Conservation (phyloP, 345 rosid genomes). For the Draba incana region DNA sequence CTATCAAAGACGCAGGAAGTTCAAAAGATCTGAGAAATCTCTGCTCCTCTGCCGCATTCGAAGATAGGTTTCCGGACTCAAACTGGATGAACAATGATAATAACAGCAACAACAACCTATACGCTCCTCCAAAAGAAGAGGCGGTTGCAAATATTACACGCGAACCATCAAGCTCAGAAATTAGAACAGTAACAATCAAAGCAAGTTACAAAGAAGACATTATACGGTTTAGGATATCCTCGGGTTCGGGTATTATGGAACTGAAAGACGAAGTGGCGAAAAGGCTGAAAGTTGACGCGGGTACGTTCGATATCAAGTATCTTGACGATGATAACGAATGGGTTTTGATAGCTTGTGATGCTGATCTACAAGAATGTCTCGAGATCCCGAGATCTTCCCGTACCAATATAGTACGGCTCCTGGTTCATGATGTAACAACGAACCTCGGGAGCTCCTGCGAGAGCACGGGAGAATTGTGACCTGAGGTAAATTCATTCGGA, state of each 20-base stretch:
- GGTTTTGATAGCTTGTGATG: conserved; percentile 87
- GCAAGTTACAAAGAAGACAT: conserved; percentile 83
- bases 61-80: conserved; percentile 57
- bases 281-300: conserved; percentile 79
- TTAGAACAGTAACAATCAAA: conserved; percentile 61
- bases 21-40: conserved; percentile 82
- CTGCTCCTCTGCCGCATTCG: conserved; percentile 54
- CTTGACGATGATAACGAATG: conserved; percentile 85
- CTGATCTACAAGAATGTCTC: conserved; percentile 83
- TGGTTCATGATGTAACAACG: conserved; percentile 62
- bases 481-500: not conserved
- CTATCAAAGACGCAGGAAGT: conserved; percentile 76
- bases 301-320: conserved; percentile 80
- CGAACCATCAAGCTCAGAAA: conserved; percentile 46
- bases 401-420: conserved; percentile 61
- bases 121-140: conserved; percentile 36
- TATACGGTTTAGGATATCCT: conserved; percentile 71
- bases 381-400: conserved; percentile 72
- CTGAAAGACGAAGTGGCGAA: conserved; percentile 81
- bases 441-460: conserved; percentile 88
- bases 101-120: conserved; percentile 34
- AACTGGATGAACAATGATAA: conserved; percentile 50
- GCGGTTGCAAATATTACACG: conserved; percentile 30
- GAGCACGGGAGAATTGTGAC: conserved; percentile 66
- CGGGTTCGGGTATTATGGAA: conserved; percentile 57